Evolutionary conservation across 306 rosid genomes (phyloP).

Genomic region (Mimosa pudica): DNA sequence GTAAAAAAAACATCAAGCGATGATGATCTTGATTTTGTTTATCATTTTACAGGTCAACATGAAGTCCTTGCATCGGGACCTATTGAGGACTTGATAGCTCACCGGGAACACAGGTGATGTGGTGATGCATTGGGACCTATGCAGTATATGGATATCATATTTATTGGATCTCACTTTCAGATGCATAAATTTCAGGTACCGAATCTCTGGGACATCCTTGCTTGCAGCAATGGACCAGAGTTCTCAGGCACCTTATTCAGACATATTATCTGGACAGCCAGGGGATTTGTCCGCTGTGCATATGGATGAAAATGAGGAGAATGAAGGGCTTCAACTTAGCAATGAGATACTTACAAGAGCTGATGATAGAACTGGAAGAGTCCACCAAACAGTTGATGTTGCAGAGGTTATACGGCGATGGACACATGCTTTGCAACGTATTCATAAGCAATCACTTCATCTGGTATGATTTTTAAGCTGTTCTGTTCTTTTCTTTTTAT

Average conservation of each 20-base stretch:
- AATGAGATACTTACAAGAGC: conserved; percentile 61
- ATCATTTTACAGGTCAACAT: conserved; percentile 70
- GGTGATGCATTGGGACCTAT: conserved; percentile 33
- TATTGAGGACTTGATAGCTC: conserved; percentile 96
- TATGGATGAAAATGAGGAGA: conserved; percentile 66
- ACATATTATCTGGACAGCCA: conserved; percentile 60
- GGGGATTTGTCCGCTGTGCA: conserved; percentile 51
- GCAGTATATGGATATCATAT: conserved; percentile 22
- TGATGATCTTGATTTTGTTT: conserved; percentile 26
- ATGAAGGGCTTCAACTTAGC: conserved; percentile 61
- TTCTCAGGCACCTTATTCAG: conserved; percentile 81
- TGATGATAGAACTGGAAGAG: conserved; percentile 87
- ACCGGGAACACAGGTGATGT: conserved; percentile 91
- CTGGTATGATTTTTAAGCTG: conserved; percentile 54
- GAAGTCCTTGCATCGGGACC: conserved; percentile 99
- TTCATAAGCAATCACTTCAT: conserved; percentile 96
- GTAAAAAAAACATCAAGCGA: background rate
- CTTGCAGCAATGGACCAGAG: conserved; percentile 99
- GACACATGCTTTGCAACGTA: conserved; percentile 99
- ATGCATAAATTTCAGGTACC: conserved; percentile 69
- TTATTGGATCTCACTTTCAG: conserved; percentile 34
- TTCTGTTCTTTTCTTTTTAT: background rate
- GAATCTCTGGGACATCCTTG: conserved; percentile 96
- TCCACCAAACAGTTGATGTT: conserved; percentile 80
- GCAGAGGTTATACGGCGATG: conserved; percentile 97